Evolutionary conservation across 305 asterid species (phyloP).

Genomic region (Fraxinus dipetala): DNA sequence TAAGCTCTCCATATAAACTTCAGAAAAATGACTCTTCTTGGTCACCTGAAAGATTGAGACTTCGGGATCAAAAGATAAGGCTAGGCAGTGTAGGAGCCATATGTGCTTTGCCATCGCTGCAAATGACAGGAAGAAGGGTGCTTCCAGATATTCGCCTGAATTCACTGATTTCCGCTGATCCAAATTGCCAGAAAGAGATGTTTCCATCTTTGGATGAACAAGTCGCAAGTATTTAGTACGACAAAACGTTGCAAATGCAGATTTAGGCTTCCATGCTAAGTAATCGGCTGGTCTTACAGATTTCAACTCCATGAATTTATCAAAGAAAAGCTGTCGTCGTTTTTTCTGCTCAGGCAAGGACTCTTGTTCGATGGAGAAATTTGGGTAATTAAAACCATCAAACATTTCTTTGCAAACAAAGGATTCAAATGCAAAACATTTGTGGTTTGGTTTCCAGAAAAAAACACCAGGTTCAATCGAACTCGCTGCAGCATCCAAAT

Average conservation of each 20-base stretch:
- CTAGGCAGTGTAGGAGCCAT: slow-evolving; percentile 80
- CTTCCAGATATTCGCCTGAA: slow-evolving; percentile 58
- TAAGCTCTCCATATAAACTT: slow-evolving; percentile 72
- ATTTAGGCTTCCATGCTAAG: slow-evolving; percentile 71
- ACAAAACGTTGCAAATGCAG: slow-evolving; percentile 59
- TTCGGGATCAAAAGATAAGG: slow-evolving; percentile 51
- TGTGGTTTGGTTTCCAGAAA: slow-evolving; percentile 46
- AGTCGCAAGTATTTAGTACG: slow-evolving; percentile 48
- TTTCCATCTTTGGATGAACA: slow-evolving; percentile 67
- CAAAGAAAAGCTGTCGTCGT: slow-evolving; percentile 30
- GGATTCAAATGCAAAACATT: slow-evolving; percentile 68
- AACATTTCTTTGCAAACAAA: slow-evolving; percentile 70
- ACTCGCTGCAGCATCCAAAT: slow-evolving; percentile 58
- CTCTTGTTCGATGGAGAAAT: slow-evolving; percentile 35
- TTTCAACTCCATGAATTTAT: slow-evolving; percentile 52
- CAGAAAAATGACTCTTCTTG: slow-evolving; percentile 53
- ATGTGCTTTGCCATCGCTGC: slow-evolving; percentile 73
- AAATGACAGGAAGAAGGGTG: slow-evolving; percentile 51
- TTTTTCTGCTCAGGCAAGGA: slow-evolving; percentile 24
- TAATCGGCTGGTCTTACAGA: slow-evolving; percentile 50
- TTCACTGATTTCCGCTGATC: slow-evolving; percentile 43
- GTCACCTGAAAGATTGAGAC: slow-evolving; percentile 56
- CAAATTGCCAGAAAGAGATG: slow-evolving; percentile 55
- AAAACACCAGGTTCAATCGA: slow-evolving; percentile 52
- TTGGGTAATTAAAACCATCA: slow-evolving; percentile 50